Evolutionary conservation across 164 flowering plant genomes (phyloP).

Genomic region (Buxus sempervirens): DNA sequence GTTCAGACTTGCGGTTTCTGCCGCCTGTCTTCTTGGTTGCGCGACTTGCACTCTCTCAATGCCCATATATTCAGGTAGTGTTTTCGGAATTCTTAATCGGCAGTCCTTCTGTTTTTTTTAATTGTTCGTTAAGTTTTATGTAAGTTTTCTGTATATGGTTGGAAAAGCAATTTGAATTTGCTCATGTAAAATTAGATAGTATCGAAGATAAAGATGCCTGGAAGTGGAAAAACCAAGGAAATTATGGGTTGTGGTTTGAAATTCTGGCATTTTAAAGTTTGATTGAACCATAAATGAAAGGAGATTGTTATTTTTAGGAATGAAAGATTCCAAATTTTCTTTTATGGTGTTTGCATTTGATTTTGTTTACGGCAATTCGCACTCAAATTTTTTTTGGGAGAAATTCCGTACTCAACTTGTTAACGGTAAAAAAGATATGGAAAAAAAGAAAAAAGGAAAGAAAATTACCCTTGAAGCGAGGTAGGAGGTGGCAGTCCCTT

Average conservation of each 20-base stretch:
- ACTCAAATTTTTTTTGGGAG: background rate
- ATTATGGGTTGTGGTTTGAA: too few species aligned
- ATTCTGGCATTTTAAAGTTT: too few species aligned
- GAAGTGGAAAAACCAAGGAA: background rate
- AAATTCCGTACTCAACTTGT: background rate
- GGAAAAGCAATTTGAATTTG: background rate
- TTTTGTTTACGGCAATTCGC: too few species aligned
- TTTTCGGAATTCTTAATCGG: background rate
- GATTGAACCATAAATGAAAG: background rate
- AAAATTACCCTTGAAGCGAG: too few species aligned
- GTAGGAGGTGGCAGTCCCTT: too few species aligned
- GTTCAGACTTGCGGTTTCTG: slow-evolving; percentile 47
- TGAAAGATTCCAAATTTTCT: too few species aligned
- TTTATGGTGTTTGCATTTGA: too few species aligned
- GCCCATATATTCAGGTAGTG: slow-evolving; percentile 79
- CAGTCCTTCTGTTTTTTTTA: background rate
- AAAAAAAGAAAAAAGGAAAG: background rate
- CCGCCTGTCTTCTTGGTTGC: slow-evolving; percentile 55
- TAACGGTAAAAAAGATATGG: background rate
- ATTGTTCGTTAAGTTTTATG: background rate
- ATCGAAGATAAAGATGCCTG: background rate
- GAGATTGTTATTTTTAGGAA: too few species aligned
- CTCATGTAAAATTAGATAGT: background rate
- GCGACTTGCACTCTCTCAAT: slow-evolving; percentile 78
- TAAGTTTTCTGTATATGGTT: background rate